A percentile compares a stretch with the other conserved stretches of the same genome.
Evolutionary conservation across 108 stramenopile species (phyloP).

Genomic region (Fragilaria crotonensis): DNA sequence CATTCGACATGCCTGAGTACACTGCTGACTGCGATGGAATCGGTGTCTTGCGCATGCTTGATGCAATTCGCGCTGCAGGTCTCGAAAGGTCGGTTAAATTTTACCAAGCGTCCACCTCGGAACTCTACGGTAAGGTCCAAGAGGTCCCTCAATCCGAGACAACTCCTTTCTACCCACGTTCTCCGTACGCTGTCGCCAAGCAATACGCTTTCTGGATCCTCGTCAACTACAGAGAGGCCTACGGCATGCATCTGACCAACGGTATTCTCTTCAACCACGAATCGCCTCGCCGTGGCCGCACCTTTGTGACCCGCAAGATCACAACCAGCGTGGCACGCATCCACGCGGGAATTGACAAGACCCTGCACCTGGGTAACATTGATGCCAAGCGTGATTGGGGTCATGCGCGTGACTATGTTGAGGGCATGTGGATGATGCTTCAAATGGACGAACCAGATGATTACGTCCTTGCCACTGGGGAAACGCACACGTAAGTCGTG

Average conservation of each 20-base stretch:
- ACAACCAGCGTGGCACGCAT: conserved; percentile 91
- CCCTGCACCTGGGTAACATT: conserved; percentile 93
- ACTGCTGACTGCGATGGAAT: conserved; percentile 97
- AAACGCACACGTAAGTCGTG: conserved; percentile 70
- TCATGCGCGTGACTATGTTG: conserved; percentile 97
- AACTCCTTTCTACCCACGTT: conserved; percentile 99
- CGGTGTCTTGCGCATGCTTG: conserved; percentile 97
- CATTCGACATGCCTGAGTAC: conserved; percentile 99
- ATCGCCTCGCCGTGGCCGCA: conserved; percentile 95
- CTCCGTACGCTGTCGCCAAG: conserved; percentile 98
- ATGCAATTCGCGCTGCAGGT: conserved; percentile 93
- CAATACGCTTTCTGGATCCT: conserved; percentile 98
- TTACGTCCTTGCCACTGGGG: conserved; percentile 97
- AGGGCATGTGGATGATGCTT: conserved; percentile 99
- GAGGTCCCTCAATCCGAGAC: conserved; percentile 98
- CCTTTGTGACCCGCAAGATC: conserved; percentile 99
- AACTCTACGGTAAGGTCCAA: conserved; percentile 98
- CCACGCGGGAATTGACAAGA: conserved; percentile 74
- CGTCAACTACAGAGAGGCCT: conserved; percentile 99
- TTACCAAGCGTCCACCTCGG: conserved; percentile 98
- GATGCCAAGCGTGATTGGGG: conserved; percentile 99
- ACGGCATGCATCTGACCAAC: conserved; percentile 96
- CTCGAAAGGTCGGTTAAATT: conserved; percentile 77
- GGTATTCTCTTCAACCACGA: conserved; percentile 99
- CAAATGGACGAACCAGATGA: conserved; percentile 94